Conservation (phyloP, 2,329 filamentous ascomycete species). For the Arthrobotrys sinensis region DNA sequence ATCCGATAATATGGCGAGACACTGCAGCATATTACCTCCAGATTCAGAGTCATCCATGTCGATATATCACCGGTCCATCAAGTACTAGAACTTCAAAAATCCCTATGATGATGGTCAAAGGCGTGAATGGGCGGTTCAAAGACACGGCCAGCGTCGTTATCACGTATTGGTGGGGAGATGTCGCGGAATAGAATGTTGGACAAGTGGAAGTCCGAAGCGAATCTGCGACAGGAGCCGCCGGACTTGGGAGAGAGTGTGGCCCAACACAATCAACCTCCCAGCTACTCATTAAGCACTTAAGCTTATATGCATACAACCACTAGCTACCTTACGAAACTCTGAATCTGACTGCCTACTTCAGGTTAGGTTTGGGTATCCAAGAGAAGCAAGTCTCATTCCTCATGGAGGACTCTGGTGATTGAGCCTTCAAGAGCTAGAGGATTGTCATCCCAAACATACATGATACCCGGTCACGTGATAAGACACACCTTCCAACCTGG, state of each 20-base stretch:
- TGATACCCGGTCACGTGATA: too few species aligned
- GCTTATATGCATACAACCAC: too few species aligned
- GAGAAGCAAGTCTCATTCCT: too few species aligned
- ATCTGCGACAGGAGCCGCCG: background rate
- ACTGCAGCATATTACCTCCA: constrained; percentile 40
- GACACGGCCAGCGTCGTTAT: constrained; percentile 6
- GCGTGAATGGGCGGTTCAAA: background rate
- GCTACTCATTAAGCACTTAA: too few species aligned
- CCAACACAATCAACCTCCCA: background rate
- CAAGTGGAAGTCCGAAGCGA: constrained; percentile 15
- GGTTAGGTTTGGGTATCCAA: too few species aligned
- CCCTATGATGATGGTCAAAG: background rate
- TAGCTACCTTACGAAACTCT: too few species aligned
- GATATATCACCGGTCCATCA: constrained; percentile 50
- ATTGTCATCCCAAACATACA: too few species aligned
- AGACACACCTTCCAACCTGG: too few species aligned
- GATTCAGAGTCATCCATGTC: constrained; percentile 57
- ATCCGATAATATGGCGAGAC: background rate
- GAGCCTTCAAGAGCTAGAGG: too few species aligned
- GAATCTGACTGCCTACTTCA: too few species aligned
- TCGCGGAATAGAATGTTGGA: background rate
- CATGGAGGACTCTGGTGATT: too few species aligned
- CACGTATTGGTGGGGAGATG: background rate
- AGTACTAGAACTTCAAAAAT: background rate
- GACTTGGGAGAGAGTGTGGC: background rate